Evolutionary conservation across 2,329 filamentous ascomycete species (phyloP).

Genomic region (Mollisia scopiformis): DNA sequence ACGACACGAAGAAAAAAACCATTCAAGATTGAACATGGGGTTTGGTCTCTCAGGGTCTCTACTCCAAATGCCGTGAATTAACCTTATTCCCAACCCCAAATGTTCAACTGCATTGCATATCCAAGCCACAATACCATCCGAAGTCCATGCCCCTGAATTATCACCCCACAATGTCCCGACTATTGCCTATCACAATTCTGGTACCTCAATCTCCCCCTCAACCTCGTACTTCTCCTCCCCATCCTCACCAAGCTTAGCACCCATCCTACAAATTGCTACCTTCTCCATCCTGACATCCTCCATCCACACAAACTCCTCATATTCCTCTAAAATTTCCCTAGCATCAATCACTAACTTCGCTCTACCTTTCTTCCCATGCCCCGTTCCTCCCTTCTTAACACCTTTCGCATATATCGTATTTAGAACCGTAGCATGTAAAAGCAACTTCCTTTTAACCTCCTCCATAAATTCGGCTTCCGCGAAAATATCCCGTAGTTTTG

Average conservation of each 20-base stretch:
- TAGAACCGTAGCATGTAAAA: slow-evolving; percentile 82
- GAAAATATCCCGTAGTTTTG: slow-evolving; percentile 58
- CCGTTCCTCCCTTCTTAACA: slow-evolving; percentile 39
- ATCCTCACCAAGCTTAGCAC: slow-evolving; percentile 59
- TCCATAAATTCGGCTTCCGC: slow-evolving; percentile 57
- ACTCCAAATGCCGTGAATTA: not conserved
- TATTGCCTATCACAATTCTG: not conserved
- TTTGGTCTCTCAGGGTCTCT: too few relatives aligned
- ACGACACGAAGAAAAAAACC: too few relatives aligned
- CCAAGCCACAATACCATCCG: not conserved
- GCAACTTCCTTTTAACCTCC: slow-evolving; percentile 63
- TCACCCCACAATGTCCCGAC: not conserved
- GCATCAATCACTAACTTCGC: slow-evolving; percentile 52
- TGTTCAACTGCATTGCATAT: not conserved
- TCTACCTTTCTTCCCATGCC: slow-evolving; percentile 21
- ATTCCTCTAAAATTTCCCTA: slow-evolving; percentile 57
- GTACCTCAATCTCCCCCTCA: slow-evolving; percentile 22
- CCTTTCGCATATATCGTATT: slow-evolving; percentile 76
- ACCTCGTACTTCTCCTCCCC: slow-evolving; percentile 34
- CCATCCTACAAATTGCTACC: slow-evolving; percentile 85
- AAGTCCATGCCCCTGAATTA: not conserved
- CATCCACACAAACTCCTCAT: slow-evolving; percentile 72
- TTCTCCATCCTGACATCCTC: slow-evolving; percentile 66
- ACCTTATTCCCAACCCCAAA: not conserved
- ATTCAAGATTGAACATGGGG: too few relatives aligned